Evolutionary conservation across 202 grass and related monocot species (phyloP).

Genomic region (Setaria italica): DNA sequence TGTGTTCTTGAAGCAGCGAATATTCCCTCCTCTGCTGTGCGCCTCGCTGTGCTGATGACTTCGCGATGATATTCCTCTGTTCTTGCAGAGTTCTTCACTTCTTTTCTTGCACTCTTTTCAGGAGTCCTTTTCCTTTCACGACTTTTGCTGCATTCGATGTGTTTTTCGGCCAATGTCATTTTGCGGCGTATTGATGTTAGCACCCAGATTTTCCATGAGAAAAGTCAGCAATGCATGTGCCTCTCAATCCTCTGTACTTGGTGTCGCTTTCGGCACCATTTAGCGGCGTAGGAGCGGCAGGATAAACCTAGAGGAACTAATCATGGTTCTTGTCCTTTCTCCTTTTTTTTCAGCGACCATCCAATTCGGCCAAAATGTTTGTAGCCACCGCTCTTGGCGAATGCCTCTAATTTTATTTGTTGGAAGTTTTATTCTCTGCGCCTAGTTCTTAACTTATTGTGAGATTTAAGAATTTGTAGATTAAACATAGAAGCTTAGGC

Average conservation of each 20-base stretch:
- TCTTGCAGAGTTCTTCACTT: background rate
- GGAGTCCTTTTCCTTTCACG: background rate
- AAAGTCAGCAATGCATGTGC: conserved; percentile 42
- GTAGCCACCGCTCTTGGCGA: background rate
- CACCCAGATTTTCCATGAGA: background rate
- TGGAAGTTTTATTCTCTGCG: background rate
- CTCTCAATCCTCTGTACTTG: conserved; percentile 35
- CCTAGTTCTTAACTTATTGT: background rate
- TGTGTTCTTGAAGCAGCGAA: background rate
- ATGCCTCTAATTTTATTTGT: background rate
- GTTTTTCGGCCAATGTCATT: background rate
- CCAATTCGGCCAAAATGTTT: conserved; percentile 3
- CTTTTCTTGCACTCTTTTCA: conserved; percentile 19
- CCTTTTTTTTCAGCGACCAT: background rate
- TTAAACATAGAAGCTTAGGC: background rate
- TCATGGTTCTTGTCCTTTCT: conserved; percentile 29
- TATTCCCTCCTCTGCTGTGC: conserved; percentile 24
- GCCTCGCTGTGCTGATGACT: background rate
- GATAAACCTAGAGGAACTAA: conserved; percentile 34
- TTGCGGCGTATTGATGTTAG: conserved; percentile 24
- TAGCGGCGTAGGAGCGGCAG: background rate
- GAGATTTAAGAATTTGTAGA: conserved; percentile 1
- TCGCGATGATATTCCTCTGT: background rate
- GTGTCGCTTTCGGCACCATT: conserved; percentile 34
- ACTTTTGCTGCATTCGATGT: background rate